Conservation (phyloP, 1,284 basidiomycete genomes). For the Gymnopus androsaceus region DNA sequence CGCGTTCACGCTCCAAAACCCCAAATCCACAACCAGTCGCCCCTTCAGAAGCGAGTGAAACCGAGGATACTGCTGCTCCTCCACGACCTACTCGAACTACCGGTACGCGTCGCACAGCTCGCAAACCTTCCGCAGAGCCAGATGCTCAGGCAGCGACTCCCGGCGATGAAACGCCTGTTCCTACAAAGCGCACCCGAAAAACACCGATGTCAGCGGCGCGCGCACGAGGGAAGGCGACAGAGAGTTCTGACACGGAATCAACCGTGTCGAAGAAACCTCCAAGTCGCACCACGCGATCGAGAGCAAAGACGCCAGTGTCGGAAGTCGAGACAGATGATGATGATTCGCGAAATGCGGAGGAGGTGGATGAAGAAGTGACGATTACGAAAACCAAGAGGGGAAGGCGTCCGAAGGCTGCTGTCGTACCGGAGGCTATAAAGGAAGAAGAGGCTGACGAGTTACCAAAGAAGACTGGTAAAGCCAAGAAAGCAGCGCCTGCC, state of each 20-base stretch:
- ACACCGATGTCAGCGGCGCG: neutral
- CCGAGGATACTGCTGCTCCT: neutral
- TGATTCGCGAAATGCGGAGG: too few relatives aligned
- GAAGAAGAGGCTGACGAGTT: slow-evolving; percentile 9
- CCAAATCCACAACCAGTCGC: neutral
- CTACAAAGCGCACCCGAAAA: slow-evolving; percentile 3
- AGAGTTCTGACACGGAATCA: slow-evolving; percentile 1
- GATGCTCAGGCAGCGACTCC: neutral
- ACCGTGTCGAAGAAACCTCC: neutral
- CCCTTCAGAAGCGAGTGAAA: neutral
- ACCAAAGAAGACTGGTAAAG: neutral
- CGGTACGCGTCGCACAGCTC: slow-evolving; percentile 2
- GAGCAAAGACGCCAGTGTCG: slow-evolving; percentile 4
- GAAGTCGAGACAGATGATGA: slow-evolving; percentile 9
- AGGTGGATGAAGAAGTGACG: slow-evolving; percentile 3
- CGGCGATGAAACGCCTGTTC: slow-evolving; percentile 1
- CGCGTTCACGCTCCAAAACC: slow-evolving; percentile 10
- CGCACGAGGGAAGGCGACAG: neutral
- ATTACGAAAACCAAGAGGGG: slow-evolving; percentile 5
- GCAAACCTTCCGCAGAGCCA: slow-evolving; percentile 10
- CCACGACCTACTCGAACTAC: neutral
- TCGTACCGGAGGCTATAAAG: slow-evolving; percentile 8
- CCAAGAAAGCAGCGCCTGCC: neutral
- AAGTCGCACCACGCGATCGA: slow-evolving; percentile 1
- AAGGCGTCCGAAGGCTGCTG: slow-evolving; percentile 7